A percentile compares a stretch with the other conserved stretches of the same genome.
These are phyloP conservation scores for Grosmannia huntii DNA, from an alignment of 2,329 filamentous ascomycete species.

Conservation along the genomic window DNA sequence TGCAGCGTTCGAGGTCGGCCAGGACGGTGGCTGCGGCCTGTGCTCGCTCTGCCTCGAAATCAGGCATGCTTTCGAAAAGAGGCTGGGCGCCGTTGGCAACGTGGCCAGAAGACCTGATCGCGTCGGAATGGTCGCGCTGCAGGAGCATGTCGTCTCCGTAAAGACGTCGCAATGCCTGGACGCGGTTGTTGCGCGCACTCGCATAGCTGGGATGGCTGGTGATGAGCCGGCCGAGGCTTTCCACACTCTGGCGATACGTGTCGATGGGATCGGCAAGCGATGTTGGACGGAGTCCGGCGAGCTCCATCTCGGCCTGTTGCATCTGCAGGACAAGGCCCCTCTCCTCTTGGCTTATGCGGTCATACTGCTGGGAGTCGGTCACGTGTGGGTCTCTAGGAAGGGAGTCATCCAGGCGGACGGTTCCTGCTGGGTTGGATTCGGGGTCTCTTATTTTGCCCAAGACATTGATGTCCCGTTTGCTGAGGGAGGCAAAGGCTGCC, in stretches of 20 bases:
- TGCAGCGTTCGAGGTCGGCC: slow-evolving; percentile 43
- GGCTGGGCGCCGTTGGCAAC: slow-evolving; percentile 17
- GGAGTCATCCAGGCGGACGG: slow-evolving; percentile 39
- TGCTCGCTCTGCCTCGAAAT: slow-evolving; percentile 17
- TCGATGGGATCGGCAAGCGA: slow-evolving; percentile 21
- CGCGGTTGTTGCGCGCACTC: slow-evolving; percentile 62
- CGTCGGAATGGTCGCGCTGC: slow-evolving; percentile 9
- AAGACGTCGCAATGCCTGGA: slow-evolving; percentile 49
- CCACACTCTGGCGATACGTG: slow-evolving; percentile 34
- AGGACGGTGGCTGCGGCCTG: slow-evolving; percentile 23
- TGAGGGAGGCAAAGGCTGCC: slow-evolving; percentile 24
- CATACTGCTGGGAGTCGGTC: slow-evolving; percentile 36
- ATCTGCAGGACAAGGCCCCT: slow-evolving; percentile 39
- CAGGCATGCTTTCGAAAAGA: slow-evolving; percentile 20
- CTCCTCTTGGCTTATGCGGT: slow-evolving; percentile 35
- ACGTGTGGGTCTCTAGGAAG: slow-evolving; percentile 46
- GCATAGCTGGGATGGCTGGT: slow-evolving; percentile 50
- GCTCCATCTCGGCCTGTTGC: slow-evolving; percentile 40
- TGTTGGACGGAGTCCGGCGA: slow-evolving; percentile 28
- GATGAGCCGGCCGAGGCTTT: slow-evolving; percentile 42
- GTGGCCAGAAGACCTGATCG: background rate
- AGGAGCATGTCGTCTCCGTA: slow-evolving; percentile 49
- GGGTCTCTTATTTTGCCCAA: slow-evolving; percentile 56
- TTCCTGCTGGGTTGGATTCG: slow-evolving; percentile 43
- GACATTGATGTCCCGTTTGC: slow-evolving; percentile 45